Conservation (phyloP, 371 early-diverging fungal species). For the Capillidium heterosporum region DNA sequence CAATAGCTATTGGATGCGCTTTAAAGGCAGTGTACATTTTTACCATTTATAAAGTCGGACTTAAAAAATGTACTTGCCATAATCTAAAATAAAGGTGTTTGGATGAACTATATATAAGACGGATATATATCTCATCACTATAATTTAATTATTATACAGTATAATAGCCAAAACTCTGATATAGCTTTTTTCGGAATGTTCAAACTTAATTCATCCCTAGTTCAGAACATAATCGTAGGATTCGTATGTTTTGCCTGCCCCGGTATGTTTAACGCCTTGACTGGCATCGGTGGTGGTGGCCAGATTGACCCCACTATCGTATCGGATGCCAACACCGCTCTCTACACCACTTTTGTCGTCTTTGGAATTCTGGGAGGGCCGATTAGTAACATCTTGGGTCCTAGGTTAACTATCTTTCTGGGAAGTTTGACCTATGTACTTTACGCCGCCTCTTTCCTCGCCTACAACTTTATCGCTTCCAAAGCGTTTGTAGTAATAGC, state of each 20-base stretch:
- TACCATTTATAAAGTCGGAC: no score
- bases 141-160: no score
- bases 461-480: slow-evolving; percentile 21
- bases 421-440: slow-evolving; percentile 31
- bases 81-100: no score
- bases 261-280: slow-evolving; percentile 70
- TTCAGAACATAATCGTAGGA: background rate
- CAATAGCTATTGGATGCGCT: no score
- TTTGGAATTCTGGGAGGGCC: slow-evolving; percentile 42
- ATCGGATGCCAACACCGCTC: slow-evolving; percentile 43
- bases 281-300: slow-evolving; percentile 46
- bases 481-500: slow-evolving; percentile 26
- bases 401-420: slow-evolving; percentile 23
- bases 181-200: background rate
- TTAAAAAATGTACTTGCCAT: no score
- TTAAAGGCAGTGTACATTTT: no score
- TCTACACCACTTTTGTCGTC: slow-evolving; percentile 46
- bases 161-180: no score
- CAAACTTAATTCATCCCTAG: background rate
- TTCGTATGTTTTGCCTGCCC: slow-evolving; percentile 10
- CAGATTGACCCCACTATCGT: slow-evolving; percentile 38
- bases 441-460: slow-evolving; percentile 29
- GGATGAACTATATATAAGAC: no score
- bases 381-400: slow-evolving; percentile 32
- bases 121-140: no score